A percentile compares a stretch with the other conserved stretches of the same genome.
Conservation (phyloP, 148 eudicot species). For the Heliosperma pusillum region DNA sequence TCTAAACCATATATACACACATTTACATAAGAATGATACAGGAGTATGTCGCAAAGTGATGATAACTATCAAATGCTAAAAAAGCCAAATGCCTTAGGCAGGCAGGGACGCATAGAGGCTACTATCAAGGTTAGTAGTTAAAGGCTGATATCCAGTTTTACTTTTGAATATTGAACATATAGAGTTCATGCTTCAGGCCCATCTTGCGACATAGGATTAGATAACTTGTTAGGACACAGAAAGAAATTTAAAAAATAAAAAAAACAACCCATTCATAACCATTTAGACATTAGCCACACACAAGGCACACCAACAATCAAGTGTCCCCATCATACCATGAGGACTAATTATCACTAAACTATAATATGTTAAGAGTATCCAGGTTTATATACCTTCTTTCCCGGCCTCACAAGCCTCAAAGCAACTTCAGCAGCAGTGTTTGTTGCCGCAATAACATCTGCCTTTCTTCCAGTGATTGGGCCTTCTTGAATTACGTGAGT, state of each 20-base stretch:
- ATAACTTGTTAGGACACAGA: background rate
- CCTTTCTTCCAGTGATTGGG: slow-evolving; percentile 73
- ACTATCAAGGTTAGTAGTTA: background rate
- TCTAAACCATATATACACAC: background rate
- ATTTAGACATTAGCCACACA: background rate
- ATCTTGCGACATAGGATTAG: background rate
- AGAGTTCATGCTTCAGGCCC: background rate
- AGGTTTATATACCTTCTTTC: slow-evolving; percentile 54
- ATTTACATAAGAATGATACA: background rate
- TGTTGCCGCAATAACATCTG: slow-evolving; percentile 90
- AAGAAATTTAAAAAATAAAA: too few relatives aligned
- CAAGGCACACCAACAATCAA: background rate
- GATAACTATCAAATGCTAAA: background rate
- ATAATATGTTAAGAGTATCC: background rate
- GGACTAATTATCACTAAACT: background rate
- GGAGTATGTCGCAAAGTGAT: background rate
- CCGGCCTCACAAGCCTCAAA: slow-evolving; percentile 85
- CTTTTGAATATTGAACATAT: background rate
- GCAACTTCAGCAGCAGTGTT: slow-evolving; percentile 96
- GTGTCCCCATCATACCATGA: background rate
- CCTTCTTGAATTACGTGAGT: slow-evolving; percentile 80
- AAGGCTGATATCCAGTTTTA: background rate
- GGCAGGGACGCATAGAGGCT: background rate
- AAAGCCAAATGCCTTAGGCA: background rate
- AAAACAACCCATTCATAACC: background rate